phyloP scores from a whole-genome alignment of 495 filamentous ascomycete genomes.

The Tuber calosporum region DNA sequence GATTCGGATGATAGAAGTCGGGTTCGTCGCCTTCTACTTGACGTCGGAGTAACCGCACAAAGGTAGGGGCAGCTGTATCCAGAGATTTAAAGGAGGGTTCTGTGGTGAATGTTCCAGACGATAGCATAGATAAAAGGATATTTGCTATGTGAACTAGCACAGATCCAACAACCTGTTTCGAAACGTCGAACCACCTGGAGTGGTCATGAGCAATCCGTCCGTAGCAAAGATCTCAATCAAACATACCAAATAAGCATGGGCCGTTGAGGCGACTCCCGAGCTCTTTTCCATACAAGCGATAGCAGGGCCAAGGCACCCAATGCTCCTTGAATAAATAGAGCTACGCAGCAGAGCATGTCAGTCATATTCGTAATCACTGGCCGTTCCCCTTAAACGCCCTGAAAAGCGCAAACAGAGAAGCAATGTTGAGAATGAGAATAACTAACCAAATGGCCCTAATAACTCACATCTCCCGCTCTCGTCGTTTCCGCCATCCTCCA shows the following conservation, averaged over 20 bases:
- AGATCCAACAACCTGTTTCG: conserved; percentile 94
- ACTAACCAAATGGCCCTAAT: conserved; percentile 40
- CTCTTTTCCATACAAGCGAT: conserved; percentile 86
- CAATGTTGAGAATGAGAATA: not conserved
- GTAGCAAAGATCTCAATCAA: not conserved
- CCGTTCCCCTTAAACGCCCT: not conserved
- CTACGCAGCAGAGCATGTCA: conserved; percentile 39
- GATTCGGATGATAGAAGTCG: conserved; percentile 69
- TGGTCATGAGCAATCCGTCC: conserved; percentile 1
- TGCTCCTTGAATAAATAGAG: conserved; percentile 78
- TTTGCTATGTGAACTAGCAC: conserved; percentile 85
- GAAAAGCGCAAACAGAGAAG: not conserved
- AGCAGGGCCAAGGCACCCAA: conserved; percentile 77
- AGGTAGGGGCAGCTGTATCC: conserved; percentile 17
- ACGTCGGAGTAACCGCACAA: not conserved
- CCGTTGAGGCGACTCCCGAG: conserved; percentile 81
- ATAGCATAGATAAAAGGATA: conserved; percentile 90
- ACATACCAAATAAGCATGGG: conserved; percentile 79
- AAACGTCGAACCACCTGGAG: conserved; percentile 73
- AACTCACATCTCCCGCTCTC: conserved; percentile 37
- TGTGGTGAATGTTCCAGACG: conserved; percentile 63
- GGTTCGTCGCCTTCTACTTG: conserved; percentile 36
- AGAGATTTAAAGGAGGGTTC: conserved; percentile 45
- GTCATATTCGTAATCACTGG: conserved; percentile 2
- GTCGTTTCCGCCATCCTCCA: conserved; percentile 28